Base-by-base conservation (phyloP, 306 rosid species). In the Citrullus amarus region DNA sequence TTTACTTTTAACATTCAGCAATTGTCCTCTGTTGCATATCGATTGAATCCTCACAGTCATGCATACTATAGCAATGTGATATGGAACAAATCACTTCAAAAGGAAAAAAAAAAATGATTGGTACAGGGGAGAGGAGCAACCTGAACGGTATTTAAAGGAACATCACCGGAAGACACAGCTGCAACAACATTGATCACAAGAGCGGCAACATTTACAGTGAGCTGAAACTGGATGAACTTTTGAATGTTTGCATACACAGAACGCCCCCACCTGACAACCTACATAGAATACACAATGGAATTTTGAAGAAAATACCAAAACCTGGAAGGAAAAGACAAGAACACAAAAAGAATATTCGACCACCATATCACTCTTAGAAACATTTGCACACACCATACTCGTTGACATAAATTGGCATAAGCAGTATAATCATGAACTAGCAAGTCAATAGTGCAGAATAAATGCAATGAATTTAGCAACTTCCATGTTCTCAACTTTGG, bases 221-320 rank as follows among this genome's bases (percentile, higher is more conserved):
- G 97, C 85, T 92, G 98, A 85, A 95, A 95, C 84, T 95, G 98
- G 83, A 95, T 95, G 83, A 95, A 95, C 81, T 95, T 95, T 87
- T 95, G 98, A 85, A 95, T 92, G 81, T 95, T 95, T 79, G 98
- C 97, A 86, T 92, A 95, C 18, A 95, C 98, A 84, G 98, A 95
- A 65, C 98, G 97, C 72, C 98, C 98, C 98, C 98, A 95, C 54
- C 97, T 95, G 76, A 95, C 98, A 87, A 95, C 98, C 98, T 95
- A 83, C 61, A 78, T 41, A 63, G 53, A 79, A 58, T 72, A 72
- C 75, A 81, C 32, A 78, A 55, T 15, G 30, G 73, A 20, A 54
- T 16, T 32, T 1, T 74, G 3, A 30, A 84, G 77, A 25, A 67
- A 55, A 76, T 30, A 46, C 73, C 80, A 54, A 43, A 75, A 72